phyloP scores from a whole-genome alignment of 169 alveolate genomes.

The Plasmodium coatneyi region DNA sequence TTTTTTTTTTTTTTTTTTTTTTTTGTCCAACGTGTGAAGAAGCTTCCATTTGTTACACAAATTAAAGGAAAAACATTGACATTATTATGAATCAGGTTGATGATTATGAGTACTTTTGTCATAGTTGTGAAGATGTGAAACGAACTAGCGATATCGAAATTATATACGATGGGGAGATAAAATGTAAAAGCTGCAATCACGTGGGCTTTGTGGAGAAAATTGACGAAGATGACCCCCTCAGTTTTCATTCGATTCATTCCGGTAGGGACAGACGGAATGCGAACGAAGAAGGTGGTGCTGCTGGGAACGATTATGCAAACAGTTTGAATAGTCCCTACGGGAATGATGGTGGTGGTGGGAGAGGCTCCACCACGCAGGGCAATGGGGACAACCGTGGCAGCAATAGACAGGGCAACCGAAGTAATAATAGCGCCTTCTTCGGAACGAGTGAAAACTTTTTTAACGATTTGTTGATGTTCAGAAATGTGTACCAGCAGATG shows the following conservation, averaged over 20 bases:
- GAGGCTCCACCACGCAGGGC: not conserved
- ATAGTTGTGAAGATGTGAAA: slow-evolving; percentile 73
- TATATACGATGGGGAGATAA: slow-evolving; percentile 45
- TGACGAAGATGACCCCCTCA: slow-evolving; percentile 65
- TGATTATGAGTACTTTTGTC: slow-evolving; percentile 69
- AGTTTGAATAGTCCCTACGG: not conserved
- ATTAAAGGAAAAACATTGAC: not conserved
- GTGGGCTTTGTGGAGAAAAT: slow-evolving; percentile 64
- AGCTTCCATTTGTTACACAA: slow-evolving; percentile 1
- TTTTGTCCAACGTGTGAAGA: not conserved
- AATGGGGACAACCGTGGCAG: not conserved
- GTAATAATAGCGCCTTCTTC: not conserved
- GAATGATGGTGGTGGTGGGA: not conserved
- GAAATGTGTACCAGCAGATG: slow-evolving; percentile 63
- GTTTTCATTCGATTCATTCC: slow-evolving; percentile 39
- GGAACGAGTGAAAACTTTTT: slow-evolving; percentile 30
- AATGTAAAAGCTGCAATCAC: slow-evolving; percentile 53
- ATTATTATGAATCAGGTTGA: slow-evolving; percentile 61
- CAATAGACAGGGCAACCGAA: not conserved
- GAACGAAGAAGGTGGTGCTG: not conserved
- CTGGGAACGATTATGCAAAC: not conserved
- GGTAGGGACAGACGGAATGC: slow-evolving; percentile 3
- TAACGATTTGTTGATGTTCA: slow-evolving; percentile 48
- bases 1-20: not conserved
- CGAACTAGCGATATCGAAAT: slow-evolving; percentile 65